These are phyloP conservation scores for Phallus indusiatus DNA, from an alignment of 768 basidiomycete species.

Conservation along the genomic window DNA sequence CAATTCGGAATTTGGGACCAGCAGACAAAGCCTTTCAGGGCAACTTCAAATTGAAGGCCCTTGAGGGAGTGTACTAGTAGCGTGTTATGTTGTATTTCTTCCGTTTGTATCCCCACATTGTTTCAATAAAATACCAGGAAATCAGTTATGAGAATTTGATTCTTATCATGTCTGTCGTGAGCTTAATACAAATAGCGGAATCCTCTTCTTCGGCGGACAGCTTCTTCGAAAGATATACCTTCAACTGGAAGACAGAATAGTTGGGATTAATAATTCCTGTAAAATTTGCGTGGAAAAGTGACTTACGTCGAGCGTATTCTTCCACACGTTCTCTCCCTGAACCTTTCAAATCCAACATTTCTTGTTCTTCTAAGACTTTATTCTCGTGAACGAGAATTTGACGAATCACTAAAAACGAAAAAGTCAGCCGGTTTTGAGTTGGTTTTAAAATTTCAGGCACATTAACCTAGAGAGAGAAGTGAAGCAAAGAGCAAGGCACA, in stretches of 20 bases:
- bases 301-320: constrained; percentile 37
- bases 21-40: too few relatives aligned
- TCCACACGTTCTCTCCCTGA: constrained; percentile 41
- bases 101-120: too few relatives aligned
- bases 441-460: not conserved
- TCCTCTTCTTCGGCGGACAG: constrained; percentile 43
- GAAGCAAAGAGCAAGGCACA: constrained; percentile 20
- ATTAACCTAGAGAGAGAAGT: constrained; percentile 15
- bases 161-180: too few relatives aligned
- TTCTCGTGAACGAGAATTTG: constrained; percentile 41
- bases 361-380: constrained; percentile 38
- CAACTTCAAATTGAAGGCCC: too few relatives aligned
- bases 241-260: constrained; percentile 24
- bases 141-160: too few relatives aligned
- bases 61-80: too few relatives aligned
- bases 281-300: not conserved
- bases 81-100: too few relatives aligned
- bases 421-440: not conserved
- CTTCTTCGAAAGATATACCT: constrained; percentile 51
- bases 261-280: not conserved
- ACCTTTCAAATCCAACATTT: constrained; percentile 32
- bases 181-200: constrained; percentile 48
- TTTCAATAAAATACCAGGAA: too few relatives aligned
- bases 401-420: constrained; percentile 29
- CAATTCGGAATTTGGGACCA: too few relatives aligned